These are phyloP conservation scores for Leonotis leonurus DNA, from an alignment of 257 asterid species.

Conservation along the genomic window DNA sequence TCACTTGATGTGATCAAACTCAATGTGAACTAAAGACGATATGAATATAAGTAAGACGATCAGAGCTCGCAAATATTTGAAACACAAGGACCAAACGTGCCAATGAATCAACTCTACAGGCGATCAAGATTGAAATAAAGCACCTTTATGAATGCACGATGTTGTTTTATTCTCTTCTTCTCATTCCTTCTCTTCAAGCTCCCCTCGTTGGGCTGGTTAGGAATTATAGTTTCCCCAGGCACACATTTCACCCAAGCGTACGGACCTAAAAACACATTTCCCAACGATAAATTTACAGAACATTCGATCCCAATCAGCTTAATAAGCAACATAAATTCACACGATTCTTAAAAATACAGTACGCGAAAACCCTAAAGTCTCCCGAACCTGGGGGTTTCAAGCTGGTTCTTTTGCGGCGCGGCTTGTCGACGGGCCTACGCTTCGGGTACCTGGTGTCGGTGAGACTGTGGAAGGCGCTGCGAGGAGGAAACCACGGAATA, in stretches of 20 bases:
- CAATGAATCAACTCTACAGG: not conserved
- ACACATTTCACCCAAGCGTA: too few relatives aligned
- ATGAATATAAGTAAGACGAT: not conserved
- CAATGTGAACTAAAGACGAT: not conserved
- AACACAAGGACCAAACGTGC: not conserved
- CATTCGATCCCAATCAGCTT: not conserved
- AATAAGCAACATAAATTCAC: not conserved
- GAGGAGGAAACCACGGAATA: slow-evolving; percentile 39
- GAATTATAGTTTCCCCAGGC: slow-evolving; percentile 61
- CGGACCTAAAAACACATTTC: too few relatives aligned
- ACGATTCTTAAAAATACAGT: not conserved
- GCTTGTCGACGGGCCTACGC: slow-evolving; percentile 55
- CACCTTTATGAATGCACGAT: slow-evolving; percentile 65
- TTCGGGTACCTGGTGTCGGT: slow-evolving; percentile 64
- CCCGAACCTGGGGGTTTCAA: slow-evolving; percentile 58
- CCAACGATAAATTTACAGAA: slow-evolving; percentile 30
- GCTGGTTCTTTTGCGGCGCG: slow-evolving; percentile 59
- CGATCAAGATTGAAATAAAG: not conserved
- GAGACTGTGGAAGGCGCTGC: slow-evolving; percentile 57
- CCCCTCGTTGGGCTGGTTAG: slow-evolving; percentile 78
- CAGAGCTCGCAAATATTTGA: not conserved
- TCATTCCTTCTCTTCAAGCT: slow-evolving; percentile 75
- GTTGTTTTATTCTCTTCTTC: slow-evolving; percentile 68
- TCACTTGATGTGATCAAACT: too few relatives aligned
- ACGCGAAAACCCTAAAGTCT: slow-evolving; percentile 9